Evolutionary conservation across 179 eudicot genomes (phyloP).

Genomic region (Corrigiola litoralis): DNA sequence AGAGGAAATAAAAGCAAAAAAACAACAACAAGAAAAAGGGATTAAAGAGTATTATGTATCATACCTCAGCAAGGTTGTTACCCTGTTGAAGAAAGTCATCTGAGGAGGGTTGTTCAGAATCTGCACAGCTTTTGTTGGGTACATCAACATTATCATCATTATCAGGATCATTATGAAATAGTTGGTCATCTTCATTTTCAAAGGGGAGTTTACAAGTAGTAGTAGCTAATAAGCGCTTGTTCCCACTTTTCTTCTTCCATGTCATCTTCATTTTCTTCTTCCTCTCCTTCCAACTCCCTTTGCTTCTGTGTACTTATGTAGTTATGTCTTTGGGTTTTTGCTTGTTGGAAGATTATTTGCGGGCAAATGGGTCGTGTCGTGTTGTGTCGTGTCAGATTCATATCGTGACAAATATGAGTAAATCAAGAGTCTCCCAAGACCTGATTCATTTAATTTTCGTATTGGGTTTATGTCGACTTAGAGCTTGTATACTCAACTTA

Average conservation of each 20-base stretch:
- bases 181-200: background rate
- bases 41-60: too few relatives aligned
- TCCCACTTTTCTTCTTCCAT: conserved; percentile 40
- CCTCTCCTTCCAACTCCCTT: background rate
- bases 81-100: conserved; percentile 42
- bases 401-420: too few relatives aligned
- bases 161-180: background rate
- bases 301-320: background rate
- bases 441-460: too few relatives aligned
- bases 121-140: conserved; percentile 9
- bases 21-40: too few relatives aligned
- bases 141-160: background rate
- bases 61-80: conserved; percentile 64
- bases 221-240: conserved; percentile 22
- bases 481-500: too few relatives aligned
- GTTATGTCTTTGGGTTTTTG: too few relatives aligned
- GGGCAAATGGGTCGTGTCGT: too few relatives aligned
- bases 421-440: too few relatives aligned
- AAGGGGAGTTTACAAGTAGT: conserved; percentile 34
- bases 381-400: too few relatives aligned
- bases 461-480: too few relatives aligned
- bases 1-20: background rate
- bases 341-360: too few relatives aligned
- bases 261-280: conserved; percentile 44
- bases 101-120: conserved; percentile 11